Conservation (phyloP, 148 eudicot species). For the Dianthus caryophyllus region DNA sequence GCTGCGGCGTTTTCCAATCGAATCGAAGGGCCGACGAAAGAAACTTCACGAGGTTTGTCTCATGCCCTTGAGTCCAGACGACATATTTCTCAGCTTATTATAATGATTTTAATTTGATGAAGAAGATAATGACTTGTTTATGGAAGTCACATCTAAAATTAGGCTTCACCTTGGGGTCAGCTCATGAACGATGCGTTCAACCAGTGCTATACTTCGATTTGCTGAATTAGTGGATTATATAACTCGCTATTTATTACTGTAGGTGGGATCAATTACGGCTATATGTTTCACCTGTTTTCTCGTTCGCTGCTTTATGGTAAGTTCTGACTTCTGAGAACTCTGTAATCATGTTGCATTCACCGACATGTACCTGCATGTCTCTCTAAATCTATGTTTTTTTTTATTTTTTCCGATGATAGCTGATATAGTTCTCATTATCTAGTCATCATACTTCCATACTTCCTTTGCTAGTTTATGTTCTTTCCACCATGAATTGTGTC, state of each 20-base stretch:
- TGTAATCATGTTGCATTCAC: not conserved
- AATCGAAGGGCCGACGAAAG: slow-evolving; percentile 62
- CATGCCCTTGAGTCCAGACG: not conserved
- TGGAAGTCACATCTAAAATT: too few species aligned
- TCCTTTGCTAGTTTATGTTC: too few species aligned
- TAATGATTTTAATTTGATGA: too few species aligned
- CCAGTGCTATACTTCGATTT: not conserved
- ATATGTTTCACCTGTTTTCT: slow-evolving; percentile 88
- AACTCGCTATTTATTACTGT: slow-evolving; percentile 22
- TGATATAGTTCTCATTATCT: too few species aligned
- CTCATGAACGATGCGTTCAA: not conserved
- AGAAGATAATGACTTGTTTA: too few species aligned
- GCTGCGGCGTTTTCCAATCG: slow-evolving; percentile 62
- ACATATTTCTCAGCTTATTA: too few species aligned
- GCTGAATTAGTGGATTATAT: slow-evolving; percentile 18
- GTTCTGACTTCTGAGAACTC: slow-evolving; percentile 14
- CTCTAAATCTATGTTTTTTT: not conserved
- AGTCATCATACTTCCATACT: too few species aligned
- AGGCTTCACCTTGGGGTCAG: not conserved
- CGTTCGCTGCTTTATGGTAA: slow-evolving; percentile 83
- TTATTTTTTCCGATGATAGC: too few species aligned
- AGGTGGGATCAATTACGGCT: slow-evolving; percentile 92
- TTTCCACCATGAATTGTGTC: too few species aligned
- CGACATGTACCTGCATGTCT: not conserved
- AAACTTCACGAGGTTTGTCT: slow-evolving; percentile 74